Conservation (phyloP, 2,329 filamentous ascomycete genomes). For the Cordyceps sp. region DNA sequence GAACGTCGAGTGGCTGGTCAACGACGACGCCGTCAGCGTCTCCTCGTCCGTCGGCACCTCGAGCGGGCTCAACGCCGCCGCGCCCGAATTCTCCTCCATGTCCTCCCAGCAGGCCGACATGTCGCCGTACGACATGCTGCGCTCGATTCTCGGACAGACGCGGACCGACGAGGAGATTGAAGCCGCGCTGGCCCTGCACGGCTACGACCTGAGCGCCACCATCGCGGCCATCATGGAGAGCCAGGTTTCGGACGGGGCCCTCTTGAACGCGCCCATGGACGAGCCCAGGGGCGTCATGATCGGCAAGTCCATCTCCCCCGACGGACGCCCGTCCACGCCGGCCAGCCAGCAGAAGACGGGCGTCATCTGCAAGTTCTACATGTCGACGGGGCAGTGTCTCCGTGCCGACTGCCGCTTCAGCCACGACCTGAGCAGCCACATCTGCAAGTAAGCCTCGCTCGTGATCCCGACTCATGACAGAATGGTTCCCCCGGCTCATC, state of each 20-base stretch:
- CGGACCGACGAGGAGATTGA: slow-evolving; percentile 91
- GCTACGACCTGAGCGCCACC: slow-evolving; percentile 85
- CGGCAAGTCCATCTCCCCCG: slow-evolving; percentile 74
- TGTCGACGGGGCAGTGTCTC: slow-evolving; percentile 89
- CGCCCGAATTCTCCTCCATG: slow-evolving; percentile 55
- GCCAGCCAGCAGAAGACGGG: slow-evolving; percentile 63
- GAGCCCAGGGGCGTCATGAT: slow-evolving; percentile 59
- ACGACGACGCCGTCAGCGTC: slow-evolving; percentile 67
- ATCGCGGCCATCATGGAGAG: slow-evolving; percentile 77
- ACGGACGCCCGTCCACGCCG: slow-evolving; percentile 61
- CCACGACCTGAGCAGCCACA: slow-evolving; percentile 84
- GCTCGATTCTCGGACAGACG: slow-evolving; percentile 80
- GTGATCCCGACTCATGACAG: background rate
- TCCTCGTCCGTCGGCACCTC: slow-evolving; percentile 56
- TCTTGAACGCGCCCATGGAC: slow-evolving; percentile 19
- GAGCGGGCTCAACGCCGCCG: slow-evolving; percentile 60
- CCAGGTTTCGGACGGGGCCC: slow-evolving; percentile 26
- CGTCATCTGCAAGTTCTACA: slow-evolving; percentile 92
- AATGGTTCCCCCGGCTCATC: too few relatives aligned
- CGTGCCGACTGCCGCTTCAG: slow-evolving; percentile 94
- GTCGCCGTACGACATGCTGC: slow-evolving; percentile 95
- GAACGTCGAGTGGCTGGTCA: slow-evolving; percentile 94
- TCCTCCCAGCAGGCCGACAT: slow-evolving; percentile 64
- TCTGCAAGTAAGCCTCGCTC: slow-evolving; percentile 72
- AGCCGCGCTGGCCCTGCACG: slow-evolving; percentile 70